Base-by-base conservation (phyloP, 495 filamentous ascomycete species). In the Penicillium canescens region DNA sequence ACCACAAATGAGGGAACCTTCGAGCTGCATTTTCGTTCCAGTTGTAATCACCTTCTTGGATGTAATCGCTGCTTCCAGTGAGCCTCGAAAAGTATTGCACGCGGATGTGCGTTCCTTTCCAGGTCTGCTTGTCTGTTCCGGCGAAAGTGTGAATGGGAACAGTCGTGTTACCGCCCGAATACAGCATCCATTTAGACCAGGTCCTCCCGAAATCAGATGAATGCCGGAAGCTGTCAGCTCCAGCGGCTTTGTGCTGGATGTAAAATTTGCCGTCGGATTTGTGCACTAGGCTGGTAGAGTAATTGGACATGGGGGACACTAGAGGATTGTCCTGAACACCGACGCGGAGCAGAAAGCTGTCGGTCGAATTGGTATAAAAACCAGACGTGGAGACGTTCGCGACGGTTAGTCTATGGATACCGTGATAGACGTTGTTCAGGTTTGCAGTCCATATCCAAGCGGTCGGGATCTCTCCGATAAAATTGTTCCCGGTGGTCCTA, bases 21-120 rank as follows among this genome's bases (percentile, higher is more conserved):
- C 85, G 76, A 0, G 68, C 62, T 4, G 46, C 36, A 24, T 24
- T 24, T 6, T 60, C 40, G n/a, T 69, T 52, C 52, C 72, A 73
- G 12, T 44, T 60, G 42, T 78, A 61, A 62, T 87, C 84, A 26
- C 78, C 78, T 56, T 86, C 78, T 56, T 86, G 83, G 12, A 79
- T 61, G 50, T 84, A 78, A 47, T 77, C 73, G 43, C 80, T 82
- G 45, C 80, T 85, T 3, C 82, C 85, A n/a, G 81, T 74, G 14
- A 79, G 69, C 44, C 77, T 70, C 52, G 80, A 84, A 76, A 76
- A 88, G 61, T 88, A 88, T 52, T 86, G 82, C 12, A 84, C 76
- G 10, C 73, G 72, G n/a, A 88, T 64, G 58, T 88, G 85, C 13
- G 83, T 73, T 44, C 82, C 85, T 9, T 74, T 46, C 85, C 85